phyloP scores from a whole-genome alignment of 2,329 filamentous ascomycete species.

The Clarireedia sp. region DNA sequence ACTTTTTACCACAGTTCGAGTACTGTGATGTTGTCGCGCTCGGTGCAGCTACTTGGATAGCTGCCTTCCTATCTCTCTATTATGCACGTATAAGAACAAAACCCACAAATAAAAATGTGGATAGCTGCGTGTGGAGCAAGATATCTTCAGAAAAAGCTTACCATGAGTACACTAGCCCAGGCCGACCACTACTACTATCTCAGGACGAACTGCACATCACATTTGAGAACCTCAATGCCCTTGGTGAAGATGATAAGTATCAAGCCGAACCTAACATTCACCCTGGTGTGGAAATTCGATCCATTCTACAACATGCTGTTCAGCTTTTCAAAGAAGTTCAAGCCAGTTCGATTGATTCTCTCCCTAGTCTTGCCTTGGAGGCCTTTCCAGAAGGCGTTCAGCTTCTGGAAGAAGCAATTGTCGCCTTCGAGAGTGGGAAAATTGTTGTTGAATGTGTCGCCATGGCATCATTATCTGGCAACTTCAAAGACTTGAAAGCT shows the following conservation, averaged over 20 bases:
- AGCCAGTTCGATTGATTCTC: constrained; percentile 4
- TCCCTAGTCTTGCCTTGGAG: constrained; percentile 25
- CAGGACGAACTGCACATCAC: constrained; percentile 6
- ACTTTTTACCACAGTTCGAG: constrained; percentile 32
- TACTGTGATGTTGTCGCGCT: constrained; percentile 42
- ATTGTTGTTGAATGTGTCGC: constrained; percentile 21
- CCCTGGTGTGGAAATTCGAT: constrained; percentile 4
- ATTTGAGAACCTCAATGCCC: constrained; percentile 3
- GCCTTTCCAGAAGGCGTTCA: constrained; percentile 37
- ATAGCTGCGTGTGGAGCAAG: not conserved
- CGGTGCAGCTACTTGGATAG: constrained; percentile 42
- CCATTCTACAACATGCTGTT: constrained; percentile 5
- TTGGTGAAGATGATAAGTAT: constrained; percentile 5
- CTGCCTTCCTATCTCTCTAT: constrained; percentile 31
- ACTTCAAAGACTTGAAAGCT: constrained; percentile 16
- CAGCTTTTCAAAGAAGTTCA: constrained; percentile 2
- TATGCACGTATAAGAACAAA: constrained; percentile 6
- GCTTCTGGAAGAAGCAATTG: constrained; percentile 24
- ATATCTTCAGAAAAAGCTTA: constrained; percentile 5
- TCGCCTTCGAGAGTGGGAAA: constrained; percentile 18
- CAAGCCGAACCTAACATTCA: constrained; percentile 2
- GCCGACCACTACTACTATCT: constrained; percentile 5
- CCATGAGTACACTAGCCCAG: constrained; percentile 7
- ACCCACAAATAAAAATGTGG: not conserved
- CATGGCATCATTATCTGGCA: constrained; percentile 12